A percentile compares a stretch with the other conserved stretches of the same genome.
Evolutionary conservation across 371 early-diverging fungal species (phyloP).

Genomic region (Mucor plumbeus): DNA sequence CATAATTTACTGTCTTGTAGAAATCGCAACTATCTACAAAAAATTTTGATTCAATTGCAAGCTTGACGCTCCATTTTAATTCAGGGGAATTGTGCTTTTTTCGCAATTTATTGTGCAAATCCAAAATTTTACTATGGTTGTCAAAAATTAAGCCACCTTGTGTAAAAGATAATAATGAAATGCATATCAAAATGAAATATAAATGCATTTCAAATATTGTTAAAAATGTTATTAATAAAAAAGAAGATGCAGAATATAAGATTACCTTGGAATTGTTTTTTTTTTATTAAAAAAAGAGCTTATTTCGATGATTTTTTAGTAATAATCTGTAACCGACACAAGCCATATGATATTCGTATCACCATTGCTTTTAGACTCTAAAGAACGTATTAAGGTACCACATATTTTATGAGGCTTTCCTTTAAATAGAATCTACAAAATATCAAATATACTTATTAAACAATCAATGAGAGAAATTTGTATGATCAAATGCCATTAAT

Average conservation of each 20-base stretch:
- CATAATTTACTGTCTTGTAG: not conserved
- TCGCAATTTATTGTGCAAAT: constrained; percentile 4
- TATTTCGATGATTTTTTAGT: not conserved
- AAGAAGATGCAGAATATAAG: not conserved
- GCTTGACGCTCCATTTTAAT: constrained; percentile 4
- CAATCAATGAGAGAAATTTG: no score
- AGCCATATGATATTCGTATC: constrained; percentile 2
- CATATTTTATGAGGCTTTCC: not conserved
- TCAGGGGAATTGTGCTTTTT: constrained; percentile 1
- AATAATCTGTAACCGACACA: not conserved
- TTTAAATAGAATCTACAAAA: not conserved
- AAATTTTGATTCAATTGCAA: not conserved
- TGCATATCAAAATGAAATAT: not conserved
- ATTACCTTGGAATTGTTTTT: not conserved
- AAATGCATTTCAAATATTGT: not conserved
- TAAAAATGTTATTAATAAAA: not conserved
- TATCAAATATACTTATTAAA: not conserved
- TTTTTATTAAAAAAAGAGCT: no score
- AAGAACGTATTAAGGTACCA: not conserved
- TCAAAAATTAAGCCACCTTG: constrained; percentile 5
- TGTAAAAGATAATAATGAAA: not conserved
- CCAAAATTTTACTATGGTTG: not conserved
- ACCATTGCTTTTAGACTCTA: not conserved
- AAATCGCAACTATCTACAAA: not conserved
- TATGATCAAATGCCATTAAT: not conserved